Base-by-base conservation (phyloP, 169 alveolate species). In the Cryptosporidium bovis region DNA sequence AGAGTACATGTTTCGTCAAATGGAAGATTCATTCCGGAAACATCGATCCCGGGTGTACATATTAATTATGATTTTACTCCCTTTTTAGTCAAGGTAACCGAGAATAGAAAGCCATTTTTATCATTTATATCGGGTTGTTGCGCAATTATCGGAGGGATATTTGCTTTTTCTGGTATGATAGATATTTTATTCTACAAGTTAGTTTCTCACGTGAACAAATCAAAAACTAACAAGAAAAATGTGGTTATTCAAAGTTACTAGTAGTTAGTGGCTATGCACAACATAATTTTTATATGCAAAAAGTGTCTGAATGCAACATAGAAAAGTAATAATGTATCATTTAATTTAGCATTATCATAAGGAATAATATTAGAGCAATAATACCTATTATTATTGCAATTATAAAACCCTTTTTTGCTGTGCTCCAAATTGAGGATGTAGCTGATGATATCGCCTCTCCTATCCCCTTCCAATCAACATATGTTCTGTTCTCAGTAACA, bases 391-490 rank as follows among this genome's bases (percentile, higher is more conserved):
- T 77, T 18, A 62, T 62, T 34, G 77, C 87, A 20, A 77, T 77
- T 13, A 77, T 77, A 31, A 77, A 77, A 12, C 77, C 87, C 48
- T 62, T 56, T 40, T 77, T 77, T 8, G 87, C 87, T 15, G 69
- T 40, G 20, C 68, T 71, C 82, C 82, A 90, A 48, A 93, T 92
- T 18, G 96, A 92, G 29, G 94, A 93, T 34, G 96, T 91, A 13
- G 95, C 95, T 55, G 87, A 91, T 24, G 92, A 91, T 16, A 93
- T 68, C 20, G 94, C 95, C 50, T 94, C 97, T 24, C 92, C 95
- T 16, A 95, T 92, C 50, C 92, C 96, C 18, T 93, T 92, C 97
- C 97, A 95, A 91, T 95, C 98, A 4, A 95, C 94, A 82, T 92
- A 94, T 0, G 96, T 93, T 58, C 98, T 90, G 84, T 95, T 95